These are phyloP conservation scores for Boletus huronensis DNA, from an alignment of 768 basidiomycete species.

Conservation along the genomic window DNA sequence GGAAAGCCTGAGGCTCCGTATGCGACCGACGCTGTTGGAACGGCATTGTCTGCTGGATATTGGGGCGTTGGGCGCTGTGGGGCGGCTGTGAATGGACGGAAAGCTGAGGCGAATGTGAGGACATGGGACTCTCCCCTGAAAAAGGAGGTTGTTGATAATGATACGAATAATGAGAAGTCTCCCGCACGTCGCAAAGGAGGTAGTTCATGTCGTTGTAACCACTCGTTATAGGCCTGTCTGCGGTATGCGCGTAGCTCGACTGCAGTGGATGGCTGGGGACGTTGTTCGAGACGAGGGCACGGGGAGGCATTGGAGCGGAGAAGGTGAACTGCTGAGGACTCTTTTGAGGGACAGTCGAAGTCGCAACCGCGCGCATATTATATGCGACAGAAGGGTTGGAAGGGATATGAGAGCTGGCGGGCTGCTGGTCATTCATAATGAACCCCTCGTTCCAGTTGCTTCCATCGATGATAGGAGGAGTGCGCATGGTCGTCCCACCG, in stretches of 20 bases:
- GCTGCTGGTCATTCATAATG: constrained; percentile 46
- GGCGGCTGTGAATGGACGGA: constrained; percentile 35
- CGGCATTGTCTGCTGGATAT: constrained; percentile 43
- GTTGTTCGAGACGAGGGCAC: constrained; percentile 39
- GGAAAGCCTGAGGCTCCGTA: constrained; percentile 54
- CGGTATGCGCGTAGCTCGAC: constrained; percentile 44
- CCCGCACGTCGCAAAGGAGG: constrained; percentile 43
- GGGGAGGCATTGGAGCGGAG: constrained; percentile 40
- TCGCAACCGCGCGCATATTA: constrained; percentile 41
- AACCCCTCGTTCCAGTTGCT: constrained; percentile 56
- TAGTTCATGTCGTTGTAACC: constrained; percentile 49
- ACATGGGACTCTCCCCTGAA: constrained; percentile 39
- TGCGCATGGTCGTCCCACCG: constrained; percentile 27
- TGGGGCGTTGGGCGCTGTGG: constrained; percentile 35
- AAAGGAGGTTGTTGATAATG: constrained; percentile 51
- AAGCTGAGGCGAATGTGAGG: constrained; percentile 42
- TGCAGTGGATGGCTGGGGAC: constrained; percentile 38
- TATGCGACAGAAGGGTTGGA: constrained; percentile 43
- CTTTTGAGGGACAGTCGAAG: constrained; percentile 44
- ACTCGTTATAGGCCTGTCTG: constrained; percentile 48
- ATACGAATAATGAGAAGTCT: constrained; percentile 48
- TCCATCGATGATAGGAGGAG: constrained; percentile 47
- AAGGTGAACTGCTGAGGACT: constrained; percentile 46
- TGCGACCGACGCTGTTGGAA: constrained; percentile 57
- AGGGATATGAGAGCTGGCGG: constrained; percentile 33